Evolutionary conservation across 257 asterid genomes (phyloP).

Genomic region (Apocynum venetum): DNA sequence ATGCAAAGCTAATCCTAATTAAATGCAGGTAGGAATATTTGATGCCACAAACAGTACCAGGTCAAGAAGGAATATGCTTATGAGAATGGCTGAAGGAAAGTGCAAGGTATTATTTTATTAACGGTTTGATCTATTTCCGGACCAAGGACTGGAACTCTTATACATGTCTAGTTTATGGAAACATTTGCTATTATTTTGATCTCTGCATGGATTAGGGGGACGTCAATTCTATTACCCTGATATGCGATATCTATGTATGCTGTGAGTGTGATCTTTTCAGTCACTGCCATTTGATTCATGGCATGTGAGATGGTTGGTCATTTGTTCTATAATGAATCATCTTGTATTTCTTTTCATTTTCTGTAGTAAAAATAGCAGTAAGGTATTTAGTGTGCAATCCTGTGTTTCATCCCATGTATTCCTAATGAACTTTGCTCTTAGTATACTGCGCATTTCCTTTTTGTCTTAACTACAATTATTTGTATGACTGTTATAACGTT

Average conservation of each 20-base stretch:
- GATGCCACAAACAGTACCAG: conserved; percentile 96
- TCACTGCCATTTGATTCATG: not conserved
- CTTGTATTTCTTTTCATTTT: not conserved
- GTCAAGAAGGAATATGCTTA: conserved; percentile 90
- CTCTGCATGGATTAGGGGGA: not conserved
- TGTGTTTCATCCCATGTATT: not conserved
- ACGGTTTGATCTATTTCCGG: not conserved
- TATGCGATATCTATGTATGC: not conserved
- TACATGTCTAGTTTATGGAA: not conserved
- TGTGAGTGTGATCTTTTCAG: not conserved
- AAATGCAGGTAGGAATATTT: conserved; percentile 84
- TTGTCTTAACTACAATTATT: not conserved
- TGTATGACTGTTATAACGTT: not conserved
- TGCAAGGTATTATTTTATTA: conserved; percentile 65
- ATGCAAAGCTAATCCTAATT: conserved; percentile 23
- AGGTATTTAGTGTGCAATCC: not conserved
- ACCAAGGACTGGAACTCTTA: not conserved
- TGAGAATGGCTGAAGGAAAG: conserved; percentile 94
- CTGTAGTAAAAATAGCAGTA: not conserved
- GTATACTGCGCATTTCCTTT: not conserved
- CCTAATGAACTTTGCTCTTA: not conserved
- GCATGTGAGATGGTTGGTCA: not conserved
- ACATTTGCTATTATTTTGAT: not conserved
- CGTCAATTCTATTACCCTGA: not conserved
- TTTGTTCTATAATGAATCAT: not conserved